A percentile compares a stretch with the other conserved stretches of the same genome.
These are phyloP conservation scores for Silene latifolia DNA, from an alignment of 148 eudicot genomes.

Conservation along the genomic window DNA sequence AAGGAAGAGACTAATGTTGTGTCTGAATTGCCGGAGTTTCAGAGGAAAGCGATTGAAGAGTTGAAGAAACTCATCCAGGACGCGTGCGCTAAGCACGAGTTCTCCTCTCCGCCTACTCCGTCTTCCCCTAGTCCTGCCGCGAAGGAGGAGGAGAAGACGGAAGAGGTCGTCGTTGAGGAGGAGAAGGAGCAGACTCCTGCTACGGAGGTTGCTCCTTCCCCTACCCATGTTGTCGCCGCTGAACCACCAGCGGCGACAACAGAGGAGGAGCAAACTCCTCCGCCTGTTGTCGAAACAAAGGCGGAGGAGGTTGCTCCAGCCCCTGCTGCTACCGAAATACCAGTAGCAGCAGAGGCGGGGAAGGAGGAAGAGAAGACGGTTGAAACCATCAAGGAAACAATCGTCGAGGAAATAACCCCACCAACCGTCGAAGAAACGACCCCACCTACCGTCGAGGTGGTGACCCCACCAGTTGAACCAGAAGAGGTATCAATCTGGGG, in stretches of 20 bases:
- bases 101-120: constrained; percentile 49
- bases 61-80: constrained; percentile 61
- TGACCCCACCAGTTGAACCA: constrained; percentile 37
- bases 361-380: constrained; percentile 44
- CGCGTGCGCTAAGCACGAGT: constrained; percentile 64
- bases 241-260: neutral
- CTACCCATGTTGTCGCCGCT: constrained; percentile 13
- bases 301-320: constrained; percentile 22
- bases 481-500: constrained; percentile 66
- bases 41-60: constrained; percentile 75
- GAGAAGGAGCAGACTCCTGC: constrained; percentile 15
- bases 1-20: constrained; percentile 83
- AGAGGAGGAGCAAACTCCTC: neutral
- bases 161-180: constrained; percentile 1
- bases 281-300: neutral
- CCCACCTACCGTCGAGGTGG: constrained; percentile 1
- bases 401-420: constrained; percentile 37
- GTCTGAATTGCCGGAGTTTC: constrained; percentile 59
- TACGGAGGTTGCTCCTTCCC: constrained; percentile 13
- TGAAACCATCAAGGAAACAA: constrained; percentile 69
- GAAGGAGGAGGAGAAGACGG: constrained; percentile 6
- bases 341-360: constrained; percentile 20
- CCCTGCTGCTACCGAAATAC: constrained; percentile 1
- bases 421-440: neutral
- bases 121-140: neutral